Conservation (phyloP, 768 basidiomycete species). For the Lactarius pseudohatsudake region DNA sequence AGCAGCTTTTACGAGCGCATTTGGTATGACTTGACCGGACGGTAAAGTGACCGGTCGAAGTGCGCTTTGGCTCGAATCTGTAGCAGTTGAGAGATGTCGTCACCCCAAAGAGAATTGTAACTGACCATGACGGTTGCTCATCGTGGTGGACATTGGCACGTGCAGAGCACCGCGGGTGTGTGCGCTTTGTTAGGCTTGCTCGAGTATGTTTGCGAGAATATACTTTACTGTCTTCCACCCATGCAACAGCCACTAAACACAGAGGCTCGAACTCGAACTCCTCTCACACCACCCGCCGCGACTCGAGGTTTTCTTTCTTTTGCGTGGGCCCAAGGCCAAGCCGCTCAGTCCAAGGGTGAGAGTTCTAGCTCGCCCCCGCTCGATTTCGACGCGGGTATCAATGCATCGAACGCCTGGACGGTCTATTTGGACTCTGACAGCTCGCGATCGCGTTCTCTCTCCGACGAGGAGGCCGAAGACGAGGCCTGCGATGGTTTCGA, state of each 20-base stretch:
- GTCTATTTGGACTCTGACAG: constrained; percentile 49
- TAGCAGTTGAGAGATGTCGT: not conserved
- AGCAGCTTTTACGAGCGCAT: constrained; percentile 58
- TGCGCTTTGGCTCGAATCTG: not conserved
- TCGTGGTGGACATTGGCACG: constrained; percentile 11
- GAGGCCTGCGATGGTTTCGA: constrained; percentile 33
- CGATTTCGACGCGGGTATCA: constrained; percentile 76
- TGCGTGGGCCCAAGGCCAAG: constrained; percentile 21
- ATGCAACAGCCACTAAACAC: constrained; percentile 16
- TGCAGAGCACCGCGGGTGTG: constrained; percentile 3
- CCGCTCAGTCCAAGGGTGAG: constrained; percentile 16
- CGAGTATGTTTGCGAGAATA: not conserved
- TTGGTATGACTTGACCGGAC: constrained; percentile 23
- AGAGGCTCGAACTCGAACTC: constrained; percentile 6
- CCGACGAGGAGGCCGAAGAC: constrained; percentile 49
- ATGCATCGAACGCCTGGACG: constrained; percentile 77
- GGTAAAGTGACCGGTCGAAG: constrained; percentile 24
- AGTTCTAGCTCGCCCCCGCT: constrained; percentile 9
- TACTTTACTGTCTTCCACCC: not conserved
- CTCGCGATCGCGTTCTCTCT: constrained; percentile 43
- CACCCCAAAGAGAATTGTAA: not conserved
- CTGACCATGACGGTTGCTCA: constrained; percentile 17
- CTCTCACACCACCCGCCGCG: constrained; percentile 24
- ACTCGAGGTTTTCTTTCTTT: constrained; percentile 22
- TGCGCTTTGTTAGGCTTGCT: constrained; percentile 3